Conservation (phyloP, 805 yeast genomes). For the Ogataea saltuana region DNA sequence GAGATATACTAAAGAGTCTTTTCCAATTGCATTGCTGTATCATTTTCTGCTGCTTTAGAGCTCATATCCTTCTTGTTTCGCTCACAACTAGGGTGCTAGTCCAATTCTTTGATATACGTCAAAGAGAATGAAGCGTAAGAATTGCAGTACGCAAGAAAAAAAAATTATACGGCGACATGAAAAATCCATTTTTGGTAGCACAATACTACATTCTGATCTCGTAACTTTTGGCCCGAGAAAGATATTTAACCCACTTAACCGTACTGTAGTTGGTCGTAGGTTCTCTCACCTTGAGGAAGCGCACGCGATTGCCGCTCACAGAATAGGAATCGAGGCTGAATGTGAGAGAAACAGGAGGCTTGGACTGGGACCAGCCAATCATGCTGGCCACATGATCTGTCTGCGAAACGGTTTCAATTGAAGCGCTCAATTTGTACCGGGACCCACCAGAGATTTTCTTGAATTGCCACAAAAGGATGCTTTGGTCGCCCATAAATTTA, state of each 20-base stretch:
- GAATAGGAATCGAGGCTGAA: slow-evolving; percentile 76
- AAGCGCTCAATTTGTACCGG: slow-evolving; percentile 51
- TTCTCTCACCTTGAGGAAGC: slow-evolving; percentile 67
- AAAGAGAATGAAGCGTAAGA: too few species aligned
- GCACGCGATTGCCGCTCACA: slow-evolving; percentile 72
- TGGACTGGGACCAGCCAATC: slow-evolving; percentile 61
- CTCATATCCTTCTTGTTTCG: too few species aligned
- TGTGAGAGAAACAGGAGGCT: slow-evolving; percentile 72
- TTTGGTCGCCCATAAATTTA: slow-evolving; percentile 66
- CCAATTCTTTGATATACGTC: too few species aligned
- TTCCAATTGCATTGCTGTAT: background rate
- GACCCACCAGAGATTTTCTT: slow-evolving; percentile 66
- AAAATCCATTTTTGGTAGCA: slow-evolving; percentile 1
- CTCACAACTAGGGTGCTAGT: too few species aligned
- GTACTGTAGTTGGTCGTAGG: slow-evolving; percentile 57
- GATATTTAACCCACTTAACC: slow-evolving; percentile 85
- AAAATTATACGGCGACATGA: background rate
- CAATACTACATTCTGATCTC: slow-evolving; percentile 63
- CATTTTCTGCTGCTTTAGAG: background rate
- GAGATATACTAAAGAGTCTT: background rate
- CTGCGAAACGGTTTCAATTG: slow-evolving; percentile 46
- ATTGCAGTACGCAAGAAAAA: too few species aligned
- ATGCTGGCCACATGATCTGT: slow-evolving; percentile 24
- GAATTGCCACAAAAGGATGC: slow-evolving; percentile 67
- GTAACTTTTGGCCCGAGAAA: slow-evolving; percentile 74